Evolutionary conservation across 345 rosid genomes (phyloP), one percentile per base, ranked within the genome.

Genomic region (Camelina laxa): DNA sequence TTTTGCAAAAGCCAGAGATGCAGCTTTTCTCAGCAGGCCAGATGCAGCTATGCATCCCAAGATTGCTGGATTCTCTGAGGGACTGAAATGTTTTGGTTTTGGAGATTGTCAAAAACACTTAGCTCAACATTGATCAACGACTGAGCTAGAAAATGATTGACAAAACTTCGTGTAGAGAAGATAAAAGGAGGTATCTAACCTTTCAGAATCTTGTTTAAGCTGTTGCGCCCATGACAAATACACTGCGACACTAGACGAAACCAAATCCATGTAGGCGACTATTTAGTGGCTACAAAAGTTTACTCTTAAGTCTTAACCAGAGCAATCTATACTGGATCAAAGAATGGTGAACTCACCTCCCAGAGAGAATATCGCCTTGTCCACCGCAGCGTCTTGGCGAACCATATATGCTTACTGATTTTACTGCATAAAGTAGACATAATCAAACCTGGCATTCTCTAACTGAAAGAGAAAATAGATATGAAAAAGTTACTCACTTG

Each of bases 311-410:
- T 49, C 17, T 44, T 30, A 60, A 78, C 17, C 49, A 0, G 17
- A 60, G 56, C 10, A 60, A 30, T 67, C 11, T 6, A 21, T 39
- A 50, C 8, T 19, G 6, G 49, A 42, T 31, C 64, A 61, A 69
- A 60, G 48, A 75, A 31, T n/a, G 10, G n/a, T 54, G 17, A 53
- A 24, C 42, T 69, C 15, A 94, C 99, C 97, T 81, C 81, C 97
- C 99, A 27, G 99, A 90, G 60, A 92, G 99, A 67, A 95, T 90
- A 76, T 95, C 97, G 19, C 97, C 99, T 75, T 95, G 99, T 61
- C 97, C 97, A 60, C 97, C 99, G 66, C 97, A 95, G 17, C 96
- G 96, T 76, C 97, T 81, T 60, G 97, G 97, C 0, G 97, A 92
- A 65, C 97, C 93, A 74, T 85, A 85, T 44, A 84, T 81, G 66